phyloP scores from a whole-genome alignment of 495 filamentous ascomycete species.

The Cudoniella acicularis region DNA sequence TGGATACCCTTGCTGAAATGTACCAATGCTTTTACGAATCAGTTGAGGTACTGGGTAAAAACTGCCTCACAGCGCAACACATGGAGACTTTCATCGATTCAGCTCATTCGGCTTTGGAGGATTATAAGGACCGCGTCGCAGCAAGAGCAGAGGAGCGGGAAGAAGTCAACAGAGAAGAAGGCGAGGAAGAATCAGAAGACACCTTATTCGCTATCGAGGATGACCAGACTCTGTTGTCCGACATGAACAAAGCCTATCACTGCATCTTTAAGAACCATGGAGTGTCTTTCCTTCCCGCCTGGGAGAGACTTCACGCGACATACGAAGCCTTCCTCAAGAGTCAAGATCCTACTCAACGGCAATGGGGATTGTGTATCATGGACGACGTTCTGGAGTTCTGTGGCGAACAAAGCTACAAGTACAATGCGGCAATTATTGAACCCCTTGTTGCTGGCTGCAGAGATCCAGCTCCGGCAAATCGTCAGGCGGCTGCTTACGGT shows the following conservation, averaged over 20 bases:
- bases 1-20: constrained; percentile 97
- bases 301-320: constrained; percentile 77
- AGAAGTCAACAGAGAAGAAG: constrained; percentile 70
- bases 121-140: constrained; percentile 83
- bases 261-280: constrained; percentile 97
- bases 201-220: constrained; percentile 90
- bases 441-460: constrained; percentile 78
- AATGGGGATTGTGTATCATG: constrained; percentile 98
- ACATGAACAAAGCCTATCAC: constrained; percentile 99
- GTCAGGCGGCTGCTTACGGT: constrained; percentile 95
- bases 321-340: constrained; percentile 86
- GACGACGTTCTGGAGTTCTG: constrained; percentile 99
- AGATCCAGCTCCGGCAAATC: constrained; percentile 83
- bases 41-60: constrained; percentile 86
- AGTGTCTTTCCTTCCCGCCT: constrained; percentile 74
- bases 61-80: constrained; percentile 70
- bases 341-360: constrained; percentile 83
- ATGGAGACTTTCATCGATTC: constrained; percentile 85
- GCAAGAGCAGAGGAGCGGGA: constrained; percentile 73
- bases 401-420: constrained; percentile 75
- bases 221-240: constrained; percentile 91
- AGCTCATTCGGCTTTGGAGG: constrained; percentile 77
- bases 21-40: constrained; percentile 99
- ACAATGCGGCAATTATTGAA: constrained; percentile 77
- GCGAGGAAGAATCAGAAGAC: constrained; percentile 77